These are phyloP conservation scores for Solanum pimpinellifolium DNA, from an alignment of 257 asterid genomes.

Conservation along the genomic window DNA sequence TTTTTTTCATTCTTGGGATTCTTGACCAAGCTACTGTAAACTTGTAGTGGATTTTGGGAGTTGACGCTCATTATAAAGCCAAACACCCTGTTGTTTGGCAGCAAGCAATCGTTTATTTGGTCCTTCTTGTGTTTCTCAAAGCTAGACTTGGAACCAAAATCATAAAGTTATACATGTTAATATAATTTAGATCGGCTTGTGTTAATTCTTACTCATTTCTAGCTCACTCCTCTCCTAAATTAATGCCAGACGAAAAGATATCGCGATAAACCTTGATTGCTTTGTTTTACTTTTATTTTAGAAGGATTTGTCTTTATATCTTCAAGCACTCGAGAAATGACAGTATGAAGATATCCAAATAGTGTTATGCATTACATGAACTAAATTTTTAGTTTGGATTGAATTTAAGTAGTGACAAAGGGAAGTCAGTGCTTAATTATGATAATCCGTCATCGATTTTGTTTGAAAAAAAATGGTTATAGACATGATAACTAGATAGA, in stretches of 20 bases:
- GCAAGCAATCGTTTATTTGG: background rate
- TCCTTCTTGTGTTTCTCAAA: background rate
- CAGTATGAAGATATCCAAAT: too few species aligned
- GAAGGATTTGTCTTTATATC: too few species aligned
- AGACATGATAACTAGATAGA: too few species aligned
- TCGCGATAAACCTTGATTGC: background rate
- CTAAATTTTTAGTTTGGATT: too few species aligned
- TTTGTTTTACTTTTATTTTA: background rate
- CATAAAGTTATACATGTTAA: background rate
- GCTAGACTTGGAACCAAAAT: background rate
- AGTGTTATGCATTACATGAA: too few species aligned
- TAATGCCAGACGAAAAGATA: background rate
- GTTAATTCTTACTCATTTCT: background rate
- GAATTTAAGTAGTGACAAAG: too few species aligned
- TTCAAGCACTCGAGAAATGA: too few species aligned
- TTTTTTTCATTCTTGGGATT: conserved; percentile 51
- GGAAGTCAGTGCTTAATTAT: too few species aligned
- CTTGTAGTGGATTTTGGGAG: background rate
- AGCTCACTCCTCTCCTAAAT: background rate
- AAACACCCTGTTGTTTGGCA: background rate
- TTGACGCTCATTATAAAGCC: background rate
- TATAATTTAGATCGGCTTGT: background rate
- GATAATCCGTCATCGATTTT: too few species aligned
- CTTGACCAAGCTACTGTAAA: conserved; percentile 43
- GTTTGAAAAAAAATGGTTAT: too few species aligned